phyloP scores from a whole-genome alignment of 225 moss, liverwort and hornwort species.

The Sphagnum contortum region DNA sequence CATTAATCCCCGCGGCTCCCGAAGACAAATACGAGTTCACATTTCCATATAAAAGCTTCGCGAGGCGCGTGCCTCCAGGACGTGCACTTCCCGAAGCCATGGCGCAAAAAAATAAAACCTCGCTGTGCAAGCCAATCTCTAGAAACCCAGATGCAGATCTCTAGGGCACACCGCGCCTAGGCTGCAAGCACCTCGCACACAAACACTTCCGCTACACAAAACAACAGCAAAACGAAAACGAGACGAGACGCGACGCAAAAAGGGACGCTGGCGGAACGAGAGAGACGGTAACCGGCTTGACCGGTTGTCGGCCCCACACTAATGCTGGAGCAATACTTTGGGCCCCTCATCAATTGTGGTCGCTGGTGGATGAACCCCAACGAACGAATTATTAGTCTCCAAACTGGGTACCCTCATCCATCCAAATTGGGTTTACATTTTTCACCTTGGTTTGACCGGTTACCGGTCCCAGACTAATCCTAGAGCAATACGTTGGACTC shows the following conservation, averaged over 20 bases:
- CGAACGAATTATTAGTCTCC: no score
- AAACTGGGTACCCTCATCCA: no score
- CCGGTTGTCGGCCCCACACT: background rate
- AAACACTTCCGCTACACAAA: no score
- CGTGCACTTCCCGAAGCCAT: conserved; percentile 51
- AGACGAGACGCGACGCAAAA: background rate
- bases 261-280: background rate
- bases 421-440: no score
- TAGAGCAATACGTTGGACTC: no score
- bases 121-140: no score
- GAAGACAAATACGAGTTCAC: conserved; percentile 23
- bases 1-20: conserved; percentile 24
- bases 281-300: background rate
- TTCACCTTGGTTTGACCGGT: background rate
- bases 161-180: background rate
- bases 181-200: background rate
- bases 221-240: background rate
- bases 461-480: background rate
- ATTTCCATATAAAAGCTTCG: conserved; percentile 29
- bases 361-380: no score
- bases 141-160: background rate
- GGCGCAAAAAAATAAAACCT: background rate
- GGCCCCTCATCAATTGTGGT: no score
- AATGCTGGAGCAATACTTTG: no score
- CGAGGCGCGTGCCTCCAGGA: conserved; percentile 50